Evolutionary conservation across 306 rosid genomes (phyloP), one percentile per base, ranked within the genome.

Genomic region (Crotalaria pallida): DNA sequence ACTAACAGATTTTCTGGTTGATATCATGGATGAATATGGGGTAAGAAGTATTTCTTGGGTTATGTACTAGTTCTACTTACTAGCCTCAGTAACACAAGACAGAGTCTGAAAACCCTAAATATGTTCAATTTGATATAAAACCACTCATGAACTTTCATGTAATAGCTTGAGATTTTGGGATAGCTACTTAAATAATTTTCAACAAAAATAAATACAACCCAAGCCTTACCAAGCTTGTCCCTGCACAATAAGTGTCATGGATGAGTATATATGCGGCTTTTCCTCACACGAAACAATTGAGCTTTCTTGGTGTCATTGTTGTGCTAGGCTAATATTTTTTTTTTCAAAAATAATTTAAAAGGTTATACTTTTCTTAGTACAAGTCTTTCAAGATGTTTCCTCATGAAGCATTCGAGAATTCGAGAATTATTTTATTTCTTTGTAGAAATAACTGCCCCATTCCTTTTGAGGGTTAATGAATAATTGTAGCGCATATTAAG

Each of bases 21-120:
- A 93, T 75, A 73, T 93, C 72, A 76, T 93, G 47, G 98, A 93
- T 85, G 98, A 90, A 84, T 88, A 84, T 78, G 84, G 83, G 89
- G 98, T 93, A 88, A 70, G 79, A 67, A 53, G n/a, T 34, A 53
- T 57, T 60, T 18, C 50, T 45, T 51, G 49, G 36, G 36, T 31
- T 5, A 31, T 3, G 36, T 31, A 31, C 36, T 31, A 31, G 36
- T 31, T 3, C 36, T 5, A 31, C 36, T 31, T 31, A 31, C 36
- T 3, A 38, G 67, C 33, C 13, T 33, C 33, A 61, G 33, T 61
- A 12, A 61, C 22, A 12, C 19, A 36, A 19, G 19, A 61, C n/a
- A n/a, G n/a, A n/a, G n/a, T n/a, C 24, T 49, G 8, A 10, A 49
- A 49, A 18, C 44, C 67, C 31, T 61, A 61, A 34, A 40, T 19